Conservation (phyloP, 495 filamentous ascomycete genomes). For the Penicillium psychrofluorescens region DNA sequence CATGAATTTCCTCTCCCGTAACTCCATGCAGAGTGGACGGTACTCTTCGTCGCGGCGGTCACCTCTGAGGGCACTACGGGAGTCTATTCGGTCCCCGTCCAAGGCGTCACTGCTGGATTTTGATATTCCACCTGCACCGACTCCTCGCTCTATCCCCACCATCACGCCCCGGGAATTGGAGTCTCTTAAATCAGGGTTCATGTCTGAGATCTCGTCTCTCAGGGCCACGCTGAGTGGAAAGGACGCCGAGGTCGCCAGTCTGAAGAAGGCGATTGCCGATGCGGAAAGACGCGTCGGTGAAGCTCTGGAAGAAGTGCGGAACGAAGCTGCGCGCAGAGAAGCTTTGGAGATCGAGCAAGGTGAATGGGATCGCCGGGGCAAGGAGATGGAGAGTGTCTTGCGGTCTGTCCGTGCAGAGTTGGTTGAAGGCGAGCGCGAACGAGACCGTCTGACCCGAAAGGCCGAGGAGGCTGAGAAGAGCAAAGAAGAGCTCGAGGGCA, state of each 20-base stretch:
- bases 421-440: constrained; percentile 63
- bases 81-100: constrained; percentile 29
- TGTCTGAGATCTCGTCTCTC: constrained; percentile 83
- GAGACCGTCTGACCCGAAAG: constrained; percentile 62
- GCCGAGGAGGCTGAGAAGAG: constrained; percentile 69
- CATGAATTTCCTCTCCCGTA: constrained; percentile 46
- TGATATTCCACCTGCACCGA: constrained; percentile 81
- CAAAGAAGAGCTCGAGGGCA: constrained; percentile 52
- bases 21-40: constrained; percentile 29
- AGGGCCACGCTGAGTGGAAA: constrained; percentile 83
- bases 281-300: constrained; percentile 89
- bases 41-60: constrained; percentile 41
- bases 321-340: constrained; percentile 61
- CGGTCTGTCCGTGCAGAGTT: constrained; percentile 76
- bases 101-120: constrained; percentile 71
- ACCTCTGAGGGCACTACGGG: constrained; percentile 24
- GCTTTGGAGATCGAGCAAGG: constrained; percentile 67
- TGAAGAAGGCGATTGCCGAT: constrained; percentile 79
- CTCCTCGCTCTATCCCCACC: constrained; percentile 82
- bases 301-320: constrained; percentile 69
- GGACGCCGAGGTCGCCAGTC: constrained; percentile 77
- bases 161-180: constrained; percentile 91
- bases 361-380: constrained; percentile 73
- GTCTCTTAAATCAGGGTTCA: constrained; percentile 77
- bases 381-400: constrained; percentile 78